Base-by-base conservation (phyloP, 106 monocot species). In the Alisma plantagoaquatica region DNA sequence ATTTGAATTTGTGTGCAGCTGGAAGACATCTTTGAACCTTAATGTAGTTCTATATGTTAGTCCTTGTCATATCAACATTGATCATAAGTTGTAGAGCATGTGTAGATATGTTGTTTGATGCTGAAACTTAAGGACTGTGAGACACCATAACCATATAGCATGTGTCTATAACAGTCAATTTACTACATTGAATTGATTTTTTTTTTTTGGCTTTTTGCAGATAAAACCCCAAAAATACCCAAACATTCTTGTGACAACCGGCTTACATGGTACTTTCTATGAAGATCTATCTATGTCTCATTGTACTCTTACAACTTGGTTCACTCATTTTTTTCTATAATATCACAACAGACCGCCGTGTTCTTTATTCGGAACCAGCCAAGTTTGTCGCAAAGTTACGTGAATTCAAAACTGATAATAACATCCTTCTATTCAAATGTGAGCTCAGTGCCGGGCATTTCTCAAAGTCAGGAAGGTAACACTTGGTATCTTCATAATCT, bases 381-480 rank as follows among this genome's bases (percentile, higher is more conserved):
- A 98, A 98, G 55, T 90, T 73, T 65, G 82, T 90, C 3, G 89
- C 96, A 4, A 98, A 89, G 42, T 69, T 98, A 32, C 73, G 89
- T 45, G 80, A 84, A 54, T 41, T 64, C 65, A 98, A 98, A 68
- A 85, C 84, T 7, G 89, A 82, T 59, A 70, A 81, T 33, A 98
- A 90, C 58, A n/a, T 72, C 30, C 81, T 98, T 28, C 49, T 98
- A 28, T 89, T 98, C 46, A 98, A 89, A 60, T 98, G 96, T 53
- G 89, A 98, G 54, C 64, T 98, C 23, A 75, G 75, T 57, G 84
- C 91, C 17, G 91, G 85, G 15, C 91, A 91, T 51, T 77, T 70
- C 63, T 91, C 91, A 33, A 91, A 91, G 44, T 91, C 91, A 8
- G 91, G 91, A 70, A 91, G 91, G 91, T 85, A 78, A 67, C n/a